Evolutionary conservation across 768 basidiomycete genomes (phyloP).

Genomic region (Arthromyces matolae): DNA sequence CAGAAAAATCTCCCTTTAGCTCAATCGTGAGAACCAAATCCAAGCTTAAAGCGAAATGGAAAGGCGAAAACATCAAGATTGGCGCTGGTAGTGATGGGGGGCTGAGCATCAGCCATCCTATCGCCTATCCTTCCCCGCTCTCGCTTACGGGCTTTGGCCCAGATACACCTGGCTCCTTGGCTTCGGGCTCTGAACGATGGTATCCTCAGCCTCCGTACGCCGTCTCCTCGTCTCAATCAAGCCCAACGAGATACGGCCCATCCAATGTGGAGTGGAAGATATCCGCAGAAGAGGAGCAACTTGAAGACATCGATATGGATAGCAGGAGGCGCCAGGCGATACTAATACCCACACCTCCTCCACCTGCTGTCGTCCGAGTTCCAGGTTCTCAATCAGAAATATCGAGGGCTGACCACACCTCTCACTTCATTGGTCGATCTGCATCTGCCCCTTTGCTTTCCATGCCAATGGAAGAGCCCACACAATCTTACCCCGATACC

Average conservation of each 20-base stretch:
- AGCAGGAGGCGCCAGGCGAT: background rate
- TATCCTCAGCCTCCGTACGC: background rate
- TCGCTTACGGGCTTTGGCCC: slow-evolving; percentile 30
- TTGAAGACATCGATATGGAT: background rate
- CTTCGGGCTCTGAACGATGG: background rate
- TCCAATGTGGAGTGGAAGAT: slow-evolving; percentile 38
- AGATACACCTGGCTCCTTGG: slow-evolving; percentile 12
- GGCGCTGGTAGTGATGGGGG: slow-evolving; percentile 18
- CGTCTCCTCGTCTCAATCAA: slow-evolving; percentile 24
- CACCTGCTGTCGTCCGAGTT: slow-evolving; percentile 22
- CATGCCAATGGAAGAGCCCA: slow-evolving; percentile 15
- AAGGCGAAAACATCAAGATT: slow-evolving; percentile 12
- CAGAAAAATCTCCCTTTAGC: slow-evolving; percentile 8
- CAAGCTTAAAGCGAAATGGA: slow-evolving; percentile 13
- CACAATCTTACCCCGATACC: slow-evolving; percentile 23
- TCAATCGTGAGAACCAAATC: too few relatives aligned
- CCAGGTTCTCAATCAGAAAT: slow-evolving; percentile 12
- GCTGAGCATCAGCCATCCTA: slow-evolving; percentile 37
- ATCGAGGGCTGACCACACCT: slow-evolving; percentile 9
- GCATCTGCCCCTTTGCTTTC: slow-evolving; percentile 17
- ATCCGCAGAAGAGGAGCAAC: slow-evolving; percentile 10
- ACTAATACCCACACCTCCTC: slow-evolving; percentile 12
- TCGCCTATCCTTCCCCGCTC: slow-evolving; percentile 28
- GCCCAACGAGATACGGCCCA: slow-evolving; percentile 29
- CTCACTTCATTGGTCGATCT: slow-evolving; percentile 25